Evolutionary conservation across 306 rosid species (phyloP).

Genomic region (Lotus japonicus): DNA sequence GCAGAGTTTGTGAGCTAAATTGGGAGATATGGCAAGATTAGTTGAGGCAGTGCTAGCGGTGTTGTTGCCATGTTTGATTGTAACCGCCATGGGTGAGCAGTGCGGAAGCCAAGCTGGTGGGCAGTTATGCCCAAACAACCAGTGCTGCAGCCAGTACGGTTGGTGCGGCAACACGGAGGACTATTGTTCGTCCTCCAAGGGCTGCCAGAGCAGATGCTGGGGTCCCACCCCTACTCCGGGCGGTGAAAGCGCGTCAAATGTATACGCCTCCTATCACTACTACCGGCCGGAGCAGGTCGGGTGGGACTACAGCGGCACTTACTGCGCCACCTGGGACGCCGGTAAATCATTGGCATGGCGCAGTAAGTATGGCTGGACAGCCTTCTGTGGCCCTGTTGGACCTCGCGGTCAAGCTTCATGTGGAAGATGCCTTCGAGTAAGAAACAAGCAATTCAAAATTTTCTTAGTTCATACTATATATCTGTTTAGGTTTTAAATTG

Average conservation of each 20-base stretch:
- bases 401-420: constrained; percentile 56
- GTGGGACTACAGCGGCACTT: constrained; percentile 60
- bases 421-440: constrained; percentile 60
- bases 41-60: neutral
- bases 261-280: constrained; percentile 58
- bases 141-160: constrained; percentile 62
- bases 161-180: constrained; percentile 46
- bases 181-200: constrained; percentile 30
- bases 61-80: neutral
- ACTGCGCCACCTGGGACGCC: constrained; percentile 81
- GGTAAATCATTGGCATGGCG: constrained; percentile 52
- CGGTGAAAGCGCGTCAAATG: constrained; percentile 36
- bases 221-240: neutral
- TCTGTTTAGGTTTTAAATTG: no score
- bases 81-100: constrained; percentile 23
- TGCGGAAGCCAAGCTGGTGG: constrained; percentile 54
- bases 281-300: constrained; percentile 52
- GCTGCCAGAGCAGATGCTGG: constrained; percentile 52
- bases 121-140: constrained; percentile 26
- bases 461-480: no score
- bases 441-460: no score
- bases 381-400: constrained; percentile 75
- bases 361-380: constrained; percentile 79
- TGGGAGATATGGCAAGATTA: constrained; percentile 10
- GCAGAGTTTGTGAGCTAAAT: neutral